Conservation (phyloP, 495 filamentous ascomycete genomes). For the Cenococcum geophilum region DNA sequence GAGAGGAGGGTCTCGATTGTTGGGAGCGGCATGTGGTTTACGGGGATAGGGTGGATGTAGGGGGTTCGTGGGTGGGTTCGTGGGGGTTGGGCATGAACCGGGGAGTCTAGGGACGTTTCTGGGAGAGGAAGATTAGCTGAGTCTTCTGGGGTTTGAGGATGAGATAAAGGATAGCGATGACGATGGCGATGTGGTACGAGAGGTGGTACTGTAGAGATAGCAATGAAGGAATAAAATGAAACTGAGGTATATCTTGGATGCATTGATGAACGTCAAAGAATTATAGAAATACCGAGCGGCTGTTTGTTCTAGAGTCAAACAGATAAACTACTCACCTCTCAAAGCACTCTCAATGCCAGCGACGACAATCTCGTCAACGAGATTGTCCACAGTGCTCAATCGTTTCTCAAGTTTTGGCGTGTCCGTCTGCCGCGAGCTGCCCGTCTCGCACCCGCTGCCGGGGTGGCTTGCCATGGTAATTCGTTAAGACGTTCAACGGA, state of each 20-base stretch:
- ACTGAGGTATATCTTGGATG: too few relatives aligned
- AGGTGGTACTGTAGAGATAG: too few relatives aligned
- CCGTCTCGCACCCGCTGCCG: neutral
- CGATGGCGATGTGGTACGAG: too few relatives aligned
- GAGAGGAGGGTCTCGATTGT: constrained; percentile 27
- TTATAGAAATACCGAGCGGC: too few relatives aligned
- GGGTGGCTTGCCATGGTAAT: constrained; percentile 17
- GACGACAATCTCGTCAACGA: constrained; percentile 1
- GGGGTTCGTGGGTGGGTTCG: constrained; percentile 6
- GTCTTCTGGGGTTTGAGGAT: neutral
- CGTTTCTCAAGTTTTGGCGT: neutral
- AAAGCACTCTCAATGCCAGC: neutral
- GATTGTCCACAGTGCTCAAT: neutral
- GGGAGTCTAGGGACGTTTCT: neutral
- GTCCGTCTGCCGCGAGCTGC: neutral
- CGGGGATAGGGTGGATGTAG: constrained; percentile 11
- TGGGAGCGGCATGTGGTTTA: constrained; percentile 7
- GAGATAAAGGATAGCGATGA: too few relatives aligned
- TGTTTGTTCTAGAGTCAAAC: neutral
- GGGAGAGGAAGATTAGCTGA: neutral
- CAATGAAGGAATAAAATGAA: too few relatives aligned
- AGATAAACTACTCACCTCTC: neutral
- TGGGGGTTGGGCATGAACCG: neutral
- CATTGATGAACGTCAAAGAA: too few relatives aligned
- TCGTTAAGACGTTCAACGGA: constrained; percentile 15